A percentile compares a stretch with the other conserved stretches of the same genome.
Conservation (phyloP, 1,139 yeast genomes). For the Kodamaea fungicola region DNA sequence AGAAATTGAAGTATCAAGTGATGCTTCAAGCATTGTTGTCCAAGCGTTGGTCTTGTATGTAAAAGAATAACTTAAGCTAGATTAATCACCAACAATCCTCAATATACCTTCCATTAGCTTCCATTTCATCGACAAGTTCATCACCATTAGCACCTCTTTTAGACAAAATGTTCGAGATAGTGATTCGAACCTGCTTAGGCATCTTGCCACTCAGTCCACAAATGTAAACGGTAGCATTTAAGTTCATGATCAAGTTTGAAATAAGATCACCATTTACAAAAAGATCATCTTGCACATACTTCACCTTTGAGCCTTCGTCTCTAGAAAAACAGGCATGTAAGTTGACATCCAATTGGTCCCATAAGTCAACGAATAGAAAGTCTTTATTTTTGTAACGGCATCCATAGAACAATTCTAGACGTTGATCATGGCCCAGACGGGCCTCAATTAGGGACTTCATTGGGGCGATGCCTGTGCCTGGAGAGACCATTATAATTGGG, state of each 20-base stretch:
- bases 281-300: conserved; percentile 73
- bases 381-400: conserved; percentile 69
- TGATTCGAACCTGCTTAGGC: conserved; percentile 87
- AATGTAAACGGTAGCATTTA: conserved; percentile 61
- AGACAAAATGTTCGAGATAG: conserved; percentile 59
- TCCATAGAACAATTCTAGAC: conserved; percentile 66
- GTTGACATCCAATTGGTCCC: conserved; percentile 37
- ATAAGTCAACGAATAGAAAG: conserved; percentile 53
- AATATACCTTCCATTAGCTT: conserved; percentile 62
- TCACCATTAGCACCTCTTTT: conserved; percentile 57
- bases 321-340: conserved; percentile 20
- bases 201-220: conserved; percentile 94
- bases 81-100: conserved; percentile 98
- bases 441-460: conserved; percentile 62
- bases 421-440: conserved; percentile 9
- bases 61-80: too few species aligned
- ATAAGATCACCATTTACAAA: conserved; percentile 48
- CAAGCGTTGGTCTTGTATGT: too few species aligned
- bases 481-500: conserved; percentile 73
- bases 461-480: conserved; percentile 95
- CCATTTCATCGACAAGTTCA: conserved; percentile 54
- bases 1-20: too few species aligned
- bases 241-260: conserved; percentile 50
- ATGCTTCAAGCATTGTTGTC: too few species aligned
- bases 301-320: conserved; percentile 35